These are phyloP conservation scores for Fusarium austroafricanum DNA, from an alignment of 2,329 filamentous ascomycete species.

Conservation along the genomic window DNA sequence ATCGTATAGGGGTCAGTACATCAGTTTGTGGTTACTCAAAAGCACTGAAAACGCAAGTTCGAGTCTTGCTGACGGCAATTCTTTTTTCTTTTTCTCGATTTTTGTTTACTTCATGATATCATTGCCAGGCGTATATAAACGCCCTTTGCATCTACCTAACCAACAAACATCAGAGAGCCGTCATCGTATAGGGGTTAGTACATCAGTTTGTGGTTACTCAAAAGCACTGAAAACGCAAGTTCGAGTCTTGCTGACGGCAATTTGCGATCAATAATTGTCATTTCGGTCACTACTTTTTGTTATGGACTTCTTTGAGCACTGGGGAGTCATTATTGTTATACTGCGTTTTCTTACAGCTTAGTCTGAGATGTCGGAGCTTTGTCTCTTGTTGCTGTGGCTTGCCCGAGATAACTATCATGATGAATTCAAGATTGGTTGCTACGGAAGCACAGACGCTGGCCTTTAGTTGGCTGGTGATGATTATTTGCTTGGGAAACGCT, in stretches of 20 bases:
- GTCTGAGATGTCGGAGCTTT: background rate
- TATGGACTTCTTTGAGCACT: background rate
- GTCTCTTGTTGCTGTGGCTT: background rate
- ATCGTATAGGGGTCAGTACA: conserved; percentile 49
- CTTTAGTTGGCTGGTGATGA: background rate
- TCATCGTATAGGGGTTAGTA: conserved; percentile 25
- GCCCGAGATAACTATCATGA: background rate
- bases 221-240: conserved; percentile 23
- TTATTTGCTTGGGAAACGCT: background rate
- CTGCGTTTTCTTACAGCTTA: background rate
- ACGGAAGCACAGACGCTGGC: background rate
- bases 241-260: conserved; percentile 24
- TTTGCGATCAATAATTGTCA: background rate
- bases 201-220: conserved; percentile 19
- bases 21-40: conserved; percentile 47
- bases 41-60: conserved; percentile 49
- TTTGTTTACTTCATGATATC: background rate
- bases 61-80: conserved; percentile 44
- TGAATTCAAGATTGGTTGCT: background rate
- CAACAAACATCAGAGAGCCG: conserved; percentile 7
- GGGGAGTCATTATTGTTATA: background rate
- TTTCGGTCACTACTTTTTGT: background rate
- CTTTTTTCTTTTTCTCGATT: conserved; percentile 5
- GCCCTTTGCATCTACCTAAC: background rate
- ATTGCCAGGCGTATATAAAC: background rate